These are phyloP conservation scores for Ceratocystis papillata DNA, from an alignment of 2,329 filamentous ascomycete genomes.

Conservation along the genomic window DNA sequence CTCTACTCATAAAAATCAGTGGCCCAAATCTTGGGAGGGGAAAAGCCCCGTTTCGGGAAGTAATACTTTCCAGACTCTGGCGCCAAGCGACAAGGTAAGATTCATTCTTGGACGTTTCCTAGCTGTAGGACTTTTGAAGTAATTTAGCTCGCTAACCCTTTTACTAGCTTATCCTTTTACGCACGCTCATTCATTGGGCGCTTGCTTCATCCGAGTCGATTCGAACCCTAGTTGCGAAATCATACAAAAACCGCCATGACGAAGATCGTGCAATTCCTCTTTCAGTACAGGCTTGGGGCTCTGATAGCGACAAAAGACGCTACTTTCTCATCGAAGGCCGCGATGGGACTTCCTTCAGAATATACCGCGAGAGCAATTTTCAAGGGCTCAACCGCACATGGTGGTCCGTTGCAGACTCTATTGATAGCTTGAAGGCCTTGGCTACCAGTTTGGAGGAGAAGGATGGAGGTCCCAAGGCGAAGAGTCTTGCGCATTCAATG, in stretches of 20 bases:
- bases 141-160: background rate
- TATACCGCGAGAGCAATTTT: constrained; percentile 89
- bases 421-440: constrained; percentile 70
- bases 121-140: background rate
- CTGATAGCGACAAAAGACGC: constrained; percentile 77
- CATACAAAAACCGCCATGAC: constrained; percentile 78
- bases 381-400: constrained; percentile 65
- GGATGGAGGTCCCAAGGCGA: constrained; percentile 73
- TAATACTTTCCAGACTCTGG: constrained; percentile 72
- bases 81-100: constrained; percentile 66
- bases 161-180: constrained; percentile 67
- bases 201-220: constrained; percentile 78
- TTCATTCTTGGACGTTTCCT: background rate
- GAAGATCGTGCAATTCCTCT: constrained; percentile 71
- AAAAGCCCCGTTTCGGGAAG: constrained; percentile 74
- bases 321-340: constrained; percentile 91
- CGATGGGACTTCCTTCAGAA: constrained; percentile 85
- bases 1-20: constrained; percentile 72
- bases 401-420: constrained; percentile 85
- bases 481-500: constrained; percentile 67
- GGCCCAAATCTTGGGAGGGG: constrained; percentile 72
- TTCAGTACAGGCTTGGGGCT: constrained; percentile 82
- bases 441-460: constrained; percentile 63
- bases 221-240: constrained; percentile 69
- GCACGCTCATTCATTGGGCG: constrained; percentile 76